These are phyloP conservation scores for Phytophthora brassicae DNA, from an alignment of 352 stramenopile species.

Conservation along the genomic window DNA sequence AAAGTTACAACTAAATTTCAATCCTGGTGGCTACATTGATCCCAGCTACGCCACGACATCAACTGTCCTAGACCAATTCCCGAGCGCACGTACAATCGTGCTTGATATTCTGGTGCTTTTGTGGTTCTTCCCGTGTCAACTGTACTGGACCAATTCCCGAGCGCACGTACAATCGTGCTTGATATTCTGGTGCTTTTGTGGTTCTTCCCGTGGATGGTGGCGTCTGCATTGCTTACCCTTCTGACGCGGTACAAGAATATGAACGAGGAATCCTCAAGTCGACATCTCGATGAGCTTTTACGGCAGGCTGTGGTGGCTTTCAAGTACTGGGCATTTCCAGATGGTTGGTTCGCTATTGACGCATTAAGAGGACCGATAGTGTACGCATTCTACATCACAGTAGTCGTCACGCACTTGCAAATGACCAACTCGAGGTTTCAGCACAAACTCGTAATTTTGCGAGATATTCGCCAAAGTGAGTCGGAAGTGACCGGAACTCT, in stretches of 20 bases:
- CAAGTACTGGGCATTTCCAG: slow-evolving; percentile 39
- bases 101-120: slow-evolving; percentile 37
- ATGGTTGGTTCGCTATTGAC: slow-evolving; percentile 40
- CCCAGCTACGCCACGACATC: slow-evolving; percentile 28
- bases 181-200: slow-evolving; percentile 33
- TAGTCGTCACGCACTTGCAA: slow-evolving; percentile 19
- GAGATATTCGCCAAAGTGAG: slow-evolving; percentile 6
- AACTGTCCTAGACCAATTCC: slow-evolving; percentile 33
- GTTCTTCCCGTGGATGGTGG: slow-evolving; percentile 28
- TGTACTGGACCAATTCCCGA: slow-evolving; percentile 34
- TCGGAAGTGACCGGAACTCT: slow-evolving; percentile 5
- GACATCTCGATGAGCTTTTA: slow-evolving; percentile 21
- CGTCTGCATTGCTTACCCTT: slow-evolving; percentile 24
- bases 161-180: slow-evolving; percentile 20
- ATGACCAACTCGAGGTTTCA: slow-evolving; percentile 18
- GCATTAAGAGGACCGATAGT: slow-evolving; percentile 38
- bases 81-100: slow-evolving; percentile 13
- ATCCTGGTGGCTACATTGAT: slow-evolving; percentile 32
- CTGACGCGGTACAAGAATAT: slow-evolving; percentile 12
- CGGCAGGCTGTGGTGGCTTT: slow-evolving; percentile 11
- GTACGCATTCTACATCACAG: slow-evolving; percentile 33
- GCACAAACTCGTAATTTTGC: slow-evolving; percentile 30
- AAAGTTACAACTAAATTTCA: slow-evolving; percentile 24
- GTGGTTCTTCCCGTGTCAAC: slow-evolving; percentile 29
- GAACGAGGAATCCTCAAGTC: slow-evolving; percentile 12